Base-by-base conservation (phyloP, 1,139 yeast genomes). In the Pichia sp. region DNA sequence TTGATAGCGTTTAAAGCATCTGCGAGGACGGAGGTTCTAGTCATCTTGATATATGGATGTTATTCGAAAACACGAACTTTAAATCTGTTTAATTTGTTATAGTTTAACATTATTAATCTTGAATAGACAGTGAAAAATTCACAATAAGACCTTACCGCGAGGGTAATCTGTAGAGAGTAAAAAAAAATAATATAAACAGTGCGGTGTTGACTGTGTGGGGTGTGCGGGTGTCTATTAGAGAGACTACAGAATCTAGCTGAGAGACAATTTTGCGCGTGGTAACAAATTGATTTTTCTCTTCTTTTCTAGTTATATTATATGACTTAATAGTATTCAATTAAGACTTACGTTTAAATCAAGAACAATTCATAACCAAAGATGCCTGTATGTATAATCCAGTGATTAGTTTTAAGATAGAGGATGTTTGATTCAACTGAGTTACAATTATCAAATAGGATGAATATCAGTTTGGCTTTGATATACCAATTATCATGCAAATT, bases 11-110 rank as follows among this genome's bases (percentile, higher is more conserved):
- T 90, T 71, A 92, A 86, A 71, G 98, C 97, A 79, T 92, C 98
- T 68, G 97, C 97, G 75, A 92, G 86, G 72, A 87, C 98, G 64
- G 98, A 92, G 66, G 97, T 79, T 81, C 97, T 90, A 72, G 97
- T 89, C 97, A 92, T 89, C 73, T 71, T 76, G 54, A 40, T 29
- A 33, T 30, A 11, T 37, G 40, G 31, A 28, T 37, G 32, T 11
- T 7, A n/a, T 9, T 7, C n/a, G 4, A 11, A 7, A 37, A 5
- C 10, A 27, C 11, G 27, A 35, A 18, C 18, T 18, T 18, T 1
- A 18, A 18, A 18, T 18, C 18, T 18, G 18, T 18, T 18, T 18
- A 18, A 18, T 18, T 18, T 18, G 18, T 18, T 18, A 18, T 18
- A 18, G 18, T 18, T 18, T 18, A 18, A 18, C 18, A 18, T 18